Conservation (phyloP, 1,139 yeast species). For the Debaryomyces udenii region DNA sequence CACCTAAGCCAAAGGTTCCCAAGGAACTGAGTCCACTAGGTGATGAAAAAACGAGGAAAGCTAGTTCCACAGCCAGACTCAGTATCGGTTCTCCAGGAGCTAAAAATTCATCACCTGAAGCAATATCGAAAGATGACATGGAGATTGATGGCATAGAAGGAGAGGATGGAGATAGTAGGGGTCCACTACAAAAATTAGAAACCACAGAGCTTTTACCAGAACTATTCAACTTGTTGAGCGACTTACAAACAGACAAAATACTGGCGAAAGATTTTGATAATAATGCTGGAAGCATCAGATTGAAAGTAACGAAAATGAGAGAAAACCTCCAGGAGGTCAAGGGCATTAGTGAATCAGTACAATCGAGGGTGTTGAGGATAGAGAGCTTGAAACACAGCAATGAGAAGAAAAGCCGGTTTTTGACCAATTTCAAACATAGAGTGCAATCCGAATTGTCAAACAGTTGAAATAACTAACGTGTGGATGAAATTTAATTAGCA, state of each 20-base stretch:
- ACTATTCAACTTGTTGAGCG: slow-evolving; percentile 38
- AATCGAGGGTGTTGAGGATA: slow-evolving; percentile 30
- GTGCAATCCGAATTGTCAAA: slow-evolving; percentile 16
- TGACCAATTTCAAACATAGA: slow-evolving; percentile 23
- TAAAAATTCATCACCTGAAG: slow-evolving; percentile 3
- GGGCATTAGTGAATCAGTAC: slow-evolving; percentile 43
- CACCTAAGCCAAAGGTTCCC: slow-evolving; percentile 1
- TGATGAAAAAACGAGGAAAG: slow-evolving; percentile 3
- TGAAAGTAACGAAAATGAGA: slow-evolving; percentile 37
- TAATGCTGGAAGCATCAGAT: slow-evolving; percentile 44
- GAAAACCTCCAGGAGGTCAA: slow-evolving; percentile 39
- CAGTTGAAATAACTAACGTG: no score
- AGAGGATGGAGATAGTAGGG: slow-evolving; percentile 16
- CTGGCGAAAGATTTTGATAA: slow-evolving; percentile 51
- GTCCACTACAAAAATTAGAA: slow-evolving; percentile 31
- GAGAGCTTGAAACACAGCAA: slow-evolving; percentile 29
- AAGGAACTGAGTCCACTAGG: slow-evolving; percentile 1
- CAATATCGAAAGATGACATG: slow-evolving; percentile 3
- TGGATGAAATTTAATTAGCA: no score
- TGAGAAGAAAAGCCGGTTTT: slow-evolving; percentile 28
- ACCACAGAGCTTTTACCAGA: slow-evolving; percentile 43
- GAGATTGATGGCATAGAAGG: slow-evolving; percentile 10
- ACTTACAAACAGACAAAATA: slow-evolving; percentile 36
- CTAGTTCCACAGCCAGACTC: background rate
- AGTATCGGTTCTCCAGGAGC: slow-evolving; percentile 4